Base-by-base conservation (phyloP, 768 basidiomycete species). In the Russula brevipes region DNA sequence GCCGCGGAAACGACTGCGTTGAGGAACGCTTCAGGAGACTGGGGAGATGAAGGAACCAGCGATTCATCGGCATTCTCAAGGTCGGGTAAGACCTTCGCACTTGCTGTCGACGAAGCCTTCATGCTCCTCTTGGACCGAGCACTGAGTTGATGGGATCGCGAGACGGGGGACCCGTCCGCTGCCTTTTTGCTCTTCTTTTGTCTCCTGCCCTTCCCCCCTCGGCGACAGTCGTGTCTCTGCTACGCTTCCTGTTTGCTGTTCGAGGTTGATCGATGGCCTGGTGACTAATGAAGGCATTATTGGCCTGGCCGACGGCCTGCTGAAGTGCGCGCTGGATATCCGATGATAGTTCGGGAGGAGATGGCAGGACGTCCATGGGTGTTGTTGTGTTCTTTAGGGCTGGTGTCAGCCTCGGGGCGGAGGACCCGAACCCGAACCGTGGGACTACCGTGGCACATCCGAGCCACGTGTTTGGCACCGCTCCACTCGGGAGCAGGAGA, bases 1-100 rank as follows among this genome's bases (percentile, higher is more conserved):
- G 85, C 83, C 5, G 85, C 84, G 38, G 85, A 84, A 24, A 86
- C 84, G 14, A 88, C 82, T 0, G 86, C 85, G 54, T 82, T 83
- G 44, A 88, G 74, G 55, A 88, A 80, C 8, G 84, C 84, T 17
- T 82, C 75, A 4, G 86, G 60, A 44, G 53, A 36, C n/a, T 35
- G 52, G 16, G 54, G 52, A 46, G 60, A 47, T n/a, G 63, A 36
- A 42, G 51, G 50, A 42, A 42, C 55, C 16, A 54, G 49, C 7
- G 54, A 50, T 10, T 61, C 70, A 70, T 59, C 42, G n/a, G 52
- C 12, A 14, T 30, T 14, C 6, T 14, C 31, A 12, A 19, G 35
- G n/a, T 47, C 31, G 44, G 57, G 51, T 42, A 47, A 2, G 45
- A 35, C 14, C 38, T 41, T 16, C 14, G 45, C 49, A 38, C 51